phyloP scores from a whole-genome alignment of 768 basidiomycete genomes.

The Mycena venus region DNA sequence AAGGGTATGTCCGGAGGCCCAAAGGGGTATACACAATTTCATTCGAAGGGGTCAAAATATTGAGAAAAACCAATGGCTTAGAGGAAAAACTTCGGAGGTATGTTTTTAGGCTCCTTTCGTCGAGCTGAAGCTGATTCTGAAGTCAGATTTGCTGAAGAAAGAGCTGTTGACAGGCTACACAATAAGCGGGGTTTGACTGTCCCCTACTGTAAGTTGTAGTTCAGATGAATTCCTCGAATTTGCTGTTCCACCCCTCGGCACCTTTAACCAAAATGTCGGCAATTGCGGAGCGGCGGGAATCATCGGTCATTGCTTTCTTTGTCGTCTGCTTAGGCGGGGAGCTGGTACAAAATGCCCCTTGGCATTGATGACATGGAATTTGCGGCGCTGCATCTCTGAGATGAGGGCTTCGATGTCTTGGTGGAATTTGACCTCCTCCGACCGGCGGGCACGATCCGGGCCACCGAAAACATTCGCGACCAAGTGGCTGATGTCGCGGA shows the following conservation, averaged over 20 bases:
- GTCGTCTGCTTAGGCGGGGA: not conserved
- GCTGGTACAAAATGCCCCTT: conserved; percentile 23
- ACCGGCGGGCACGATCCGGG: conserved; percentile 32
- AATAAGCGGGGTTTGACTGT: too few relatives aligned
- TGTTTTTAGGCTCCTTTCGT: not conserved
- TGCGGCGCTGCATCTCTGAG: conserved; percentile 31
- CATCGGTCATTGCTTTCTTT: conserved; percentile 17
- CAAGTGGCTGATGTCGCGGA: not conserved
- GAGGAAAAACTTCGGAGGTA: conserved; percentile 4
- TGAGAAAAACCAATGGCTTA: conserved; percentile 1
- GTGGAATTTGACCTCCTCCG: conserved; percentile 36
- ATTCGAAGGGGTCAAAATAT: too few relatives aligned
- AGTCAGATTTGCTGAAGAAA: not conserved
- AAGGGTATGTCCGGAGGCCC: not conserved
- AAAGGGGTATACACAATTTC: not conserved
- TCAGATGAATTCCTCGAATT: conserved; percentile 37
- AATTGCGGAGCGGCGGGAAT: conserved; percentile 24
- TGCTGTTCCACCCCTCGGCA: conserved; percentile 33
- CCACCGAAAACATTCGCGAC: not conserved
- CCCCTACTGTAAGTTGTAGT: conserved; percentile 33
- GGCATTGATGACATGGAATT: conserved; percentile 20
- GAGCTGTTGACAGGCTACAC: too few relatives aligned
- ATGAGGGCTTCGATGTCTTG: conserved; percentile 39
- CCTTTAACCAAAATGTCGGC: conserved; percentile 35
- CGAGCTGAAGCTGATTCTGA: not conserved